Evolutionary conservation across 2,329 filamentous ascomycete species (phyloP), one percentile per base, ranked within the genome.

Genomic region (Simplicillium sp.): DNA sequence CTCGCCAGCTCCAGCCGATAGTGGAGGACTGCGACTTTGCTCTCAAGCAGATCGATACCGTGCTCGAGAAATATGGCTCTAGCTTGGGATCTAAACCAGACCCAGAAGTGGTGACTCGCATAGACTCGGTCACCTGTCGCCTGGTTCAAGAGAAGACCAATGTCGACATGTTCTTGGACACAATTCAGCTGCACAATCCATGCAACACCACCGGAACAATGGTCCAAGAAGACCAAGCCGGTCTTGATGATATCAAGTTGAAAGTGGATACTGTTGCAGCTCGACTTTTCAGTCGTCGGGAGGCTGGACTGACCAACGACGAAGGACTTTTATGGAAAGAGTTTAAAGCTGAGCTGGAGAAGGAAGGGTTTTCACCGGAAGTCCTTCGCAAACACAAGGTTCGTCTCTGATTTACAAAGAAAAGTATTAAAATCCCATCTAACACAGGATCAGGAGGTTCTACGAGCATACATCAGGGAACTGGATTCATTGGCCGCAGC

Each of bases 401-500:
- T 58, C 31, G n/a, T 36, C 16, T 17, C 20, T 45, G 37, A 35
- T 36, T 44, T 14, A 46, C 42, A 38, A 37, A 13, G 28, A 18
- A 18, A 14, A 34, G n/a, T 40, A 15, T 38, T 41, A 20, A n/a
- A n/a, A 36, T 39, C 32, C 29, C 35, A 39, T 34, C 20, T 40
- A 42, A 31, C 29, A n/a, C 12, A 11, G 12, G 15, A 12, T 15
- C 43, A 80, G 77, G 73, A 78, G 48, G 64, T 78, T 9, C 57
- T 80, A 17, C 66, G 74, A 45, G 74, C 76, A 15, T 80, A 81
- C 50, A 77, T 81, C 34, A 71, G 73, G 29, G 71, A 77, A 50
- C 66, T 80, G 45, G 71, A 77, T 46, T 67, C 73, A 33, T 62
- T 69, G 41, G 61, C 63, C 29, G 55, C 58, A n/a, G 53, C 60